Percentiles rank a stretch among this genome's conserved stretches.
Conservation (phyloP, 495 filamentous ascomycete genomes). For the Daldinia concentrica region DNA sequence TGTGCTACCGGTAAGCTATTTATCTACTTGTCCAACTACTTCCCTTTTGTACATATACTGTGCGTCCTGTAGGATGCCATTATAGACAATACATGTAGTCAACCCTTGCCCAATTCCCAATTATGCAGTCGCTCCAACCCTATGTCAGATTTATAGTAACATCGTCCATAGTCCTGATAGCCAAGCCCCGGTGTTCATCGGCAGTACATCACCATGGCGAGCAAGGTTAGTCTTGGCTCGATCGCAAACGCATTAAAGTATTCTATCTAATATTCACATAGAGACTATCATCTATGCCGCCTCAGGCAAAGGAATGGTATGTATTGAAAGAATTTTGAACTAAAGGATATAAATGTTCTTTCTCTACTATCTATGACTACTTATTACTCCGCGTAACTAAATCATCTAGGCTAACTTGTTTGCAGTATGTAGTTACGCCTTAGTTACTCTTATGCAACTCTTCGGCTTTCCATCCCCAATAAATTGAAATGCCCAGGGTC, state of each 20-base stretch:
- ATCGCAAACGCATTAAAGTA: neutral
- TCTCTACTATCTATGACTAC: neutral
- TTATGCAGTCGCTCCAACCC: neutral
- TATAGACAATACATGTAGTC: conserved; percentile 8
- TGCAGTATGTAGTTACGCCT: conserved; percentile 25
- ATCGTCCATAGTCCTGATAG: conserved; percentile 51
- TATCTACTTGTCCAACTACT: conserved; percentile 6
- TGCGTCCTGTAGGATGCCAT: conserved; percentile 25
- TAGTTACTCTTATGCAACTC: neutral
- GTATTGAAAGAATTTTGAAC: conserved; percentile 4
- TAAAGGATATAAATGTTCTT: neutral
- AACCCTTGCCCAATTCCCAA: conserved; percentile 2
- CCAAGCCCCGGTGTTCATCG: conserved; percentile 53
- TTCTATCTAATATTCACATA: conserved; percentile 34
- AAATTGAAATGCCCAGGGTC: neutral
- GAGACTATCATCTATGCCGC: conserved; percentile 59
- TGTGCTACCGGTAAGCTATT: conserved; percentile 59
- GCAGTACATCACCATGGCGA: conserved; percentile 59
- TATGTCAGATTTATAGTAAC: conserved; percentile 36
- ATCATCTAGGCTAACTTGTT: conserved; percentile 19
- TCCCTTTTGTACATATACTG: conserved; percentile 7
- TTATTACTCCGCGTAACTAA: neutral
- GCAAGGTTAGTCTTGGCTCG: conserved; percentile 51
- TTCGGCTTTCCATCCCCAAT: conserved; percentile 4
- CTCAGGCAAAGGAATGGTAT: conserved; percentile 51